Conservation (phyloP, 768 basidiomycete species). For the Sarcodon aspratus region DNA sequence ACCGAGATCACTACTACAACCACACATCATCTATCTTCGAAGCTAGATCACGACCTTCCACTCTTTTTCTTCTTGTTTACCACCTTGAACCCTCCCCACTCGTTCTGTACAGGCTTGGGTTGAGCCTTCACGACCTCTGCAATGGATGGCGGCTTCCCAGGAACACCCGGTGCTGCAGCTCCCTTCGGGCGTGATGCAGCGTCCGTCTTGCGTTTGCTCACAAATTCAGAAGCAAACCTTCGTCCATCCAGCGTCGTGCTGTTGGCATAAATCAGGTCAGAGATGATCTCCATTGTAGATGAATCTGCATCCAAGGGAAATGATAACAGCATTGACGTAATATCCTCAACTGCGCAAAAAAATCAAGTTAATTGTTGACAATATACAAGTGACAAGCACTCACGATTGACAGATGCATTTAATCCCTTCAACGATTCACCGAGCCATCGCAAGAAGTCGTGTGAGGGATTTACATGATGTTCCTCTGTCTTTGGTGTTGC, state of each 20-base stretch:
- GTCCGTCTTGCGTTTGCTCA: conserved; percentile 79
- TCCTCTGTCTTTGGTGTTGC: conserved; percentile 44
- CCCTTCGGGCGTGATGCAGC: conserved; percentile 41
- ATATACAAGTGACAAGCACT: conserved; percentile 9
- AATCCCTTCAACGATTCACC: conserved; percentile 74
- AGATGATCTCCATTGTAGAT: conserved; percentile 82
- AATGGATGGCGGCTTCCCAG: conserved; percentile 54
- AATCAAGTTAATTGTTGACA: neutral
- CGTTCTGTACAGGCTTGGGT: conserved; percentile 58
- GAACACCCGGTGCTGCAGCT: conserved; percentile 12
- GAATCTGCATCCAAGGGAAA: conserved; percentile 87
- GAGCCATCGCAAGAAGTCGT: conserved; percentile 91
- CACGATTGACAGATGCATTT: conserved; percentile 64
- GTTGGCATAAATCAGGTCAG: conserved; percentile 89
- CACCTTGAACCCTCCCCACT: conserved; percentile 85
- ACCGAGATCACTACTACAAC: no score
- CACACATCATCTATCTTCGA: neutral
- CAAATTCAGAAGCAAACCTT: conserved; percentile 89
- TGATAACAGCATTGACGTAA: conserved; percentile 87
- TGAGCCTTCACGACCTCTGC: conserved; percentile 87
- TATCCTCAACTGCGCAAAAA: conserved; percentile 71
- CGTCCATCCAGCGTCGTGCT: conserved; percentile 93
- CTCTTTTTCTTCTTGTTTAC: conserved; percentile 94
- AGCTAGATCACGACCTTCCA: conserved; percentile 31
- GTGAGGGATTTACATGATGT: conserved; percentile 54